Base-by-base conservation (phyloP, 345 rosid species). In the Rhizophora apiculata region DNA sequence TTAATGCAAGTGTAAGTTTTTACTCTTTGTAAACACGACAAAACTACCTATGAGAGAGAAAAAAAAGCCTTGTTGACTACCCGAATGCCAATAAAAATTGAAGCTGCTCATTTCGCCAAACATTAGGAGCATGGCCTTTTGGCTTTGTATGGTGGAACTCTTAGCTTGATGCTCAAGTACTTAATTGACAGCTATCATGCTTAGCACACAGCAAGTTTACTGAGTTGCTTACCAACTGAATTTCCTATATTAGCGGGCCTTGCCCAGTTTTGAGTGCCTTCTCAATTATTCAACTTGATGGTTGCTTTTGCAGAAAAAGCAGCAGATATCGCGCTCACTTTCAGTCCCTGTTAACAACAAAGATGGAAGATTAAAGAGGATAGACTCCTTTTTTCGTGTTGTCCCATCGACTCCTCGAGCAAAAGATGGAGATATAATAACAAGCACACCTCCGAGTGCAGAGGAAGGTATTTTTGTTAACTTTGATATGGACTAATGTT, bases 321-420 rank as follows among this genome's bases (percentile, higher is more conserved):
- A 60, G 34, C 74, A 80, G 70, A 89, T 95, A 74, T 65, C 80
- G 66, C 92, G 97, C 15, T 91, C 99, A 24, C 88, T 89, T 62
- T 95, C 99, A 48, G 92, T 91, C 63, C 99, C 99, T 37, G 77
- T 83, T 39, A 78, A 81, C 76, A 70, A 68, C 69, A 94, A 94
- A 76, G 96, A 91, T 52, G 51, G 69, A 82, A 84, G 83, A 63
- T 64, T 91, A 24, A 85, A 76, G 80, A 85, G 95, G 83, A 85
- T 81, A 86, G 97, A 94, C 73, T 91, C 96, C 11, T 91, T 94
- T 86, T 94, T 94, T 79, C 84, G 98, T 29, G 84, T 94, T 54
- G 82, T 94, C 77, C 89, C 90, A 54, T 81, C 96, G 7, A 94
- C 95, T 63, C 92, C 96, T 69, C 87, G 79, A 61, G 87, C 82